Base-by-base conservation (phyloP, 2,329 filamentous ascomycete species). In the Mycosphaerella sp. region DNA sequence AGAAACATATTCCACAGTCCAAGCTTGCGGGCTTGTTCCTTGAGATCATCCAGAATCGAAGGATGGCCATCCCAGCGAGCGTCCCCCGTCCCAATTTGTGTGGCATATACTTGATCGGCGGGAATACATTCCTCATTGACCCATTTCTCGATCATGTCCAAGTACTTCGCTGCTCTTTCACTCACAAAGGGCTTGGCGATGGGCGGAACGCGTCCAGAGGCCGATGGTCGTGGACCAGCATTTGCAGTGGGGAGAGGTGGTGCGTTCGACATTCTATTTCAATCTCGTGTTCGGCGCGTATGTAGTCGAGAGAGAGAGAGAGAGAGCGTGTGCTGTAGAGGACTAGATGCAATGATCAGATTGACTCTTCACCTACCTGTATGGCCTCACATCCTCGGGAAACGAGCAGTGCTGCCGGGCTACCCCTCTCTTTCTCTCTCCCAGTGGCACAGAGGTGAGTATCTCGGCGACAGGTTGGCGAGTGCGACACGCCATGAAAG, bases 1-100 rank as follows among this genome's bases (percentile, higher is more conserved):
- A 98, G 74, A 78, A 98, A 98, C 85, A 98, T 87, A 75, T 98
- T 98, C 93, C 93, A 98, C 44, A 98, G 78, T 1, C 92, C 93
- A 26, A 95, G 80, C 64, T 86, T 80, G 67, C 79, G 81, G 43
- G 92, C 93, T 72, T 90, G 87, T 61, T 74, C 77, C 80, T 97
- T 59, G 64, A 97, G 80, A 51, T 93, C 85, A 62, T 97, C 93
- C 57, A 98, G 81, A 64, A 97, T 79, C 39, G 79, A 70, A 0
- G 93, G 91, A 70, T 93, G 87, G 36, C 78, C 74, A 60, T 86
- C 80, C 87, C 92, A 97, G 76, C 92, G 83, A 58, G 81, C 74
- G 47, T 84, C 64, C n/a, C 88, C 89, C 53, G 84, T 74, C 64
- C 89, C 90, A 50, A 93, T 78, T 73, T 95, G 88, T 62, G 89